Base-by-base conservation (phyloP, 2,329 filamentous ascomycete species). In the Epichloe hybrida region DNA sequence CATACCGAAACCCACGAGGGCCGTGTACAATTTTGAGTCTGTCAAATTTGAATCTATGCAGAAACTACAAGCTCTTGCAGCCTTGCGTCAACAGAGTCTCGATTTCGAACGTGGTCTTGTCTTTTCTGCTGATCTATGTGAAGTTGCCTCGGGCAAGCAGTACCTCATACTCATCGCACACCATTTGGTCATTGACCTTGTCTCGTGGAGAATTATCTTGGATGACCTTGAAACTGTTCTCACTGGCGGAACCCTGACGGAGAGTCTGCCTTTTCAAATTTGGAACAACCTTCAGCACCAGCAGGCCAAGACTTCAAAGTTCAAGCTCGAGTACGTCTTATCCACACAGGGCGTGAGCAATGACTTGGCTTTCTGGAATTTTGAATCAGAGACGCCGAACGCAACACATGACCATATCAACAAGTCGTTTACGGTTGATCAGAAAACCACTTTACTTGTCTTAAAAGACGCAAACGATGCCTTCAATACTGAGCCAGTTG, bases 181-280 rank as follows among this genome's bases (percentile, higher is more conserved):
- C 13, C 68, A 70, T 50, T 56, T 69, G 0, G 62, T 68, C 1
- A 63, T 74, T 15, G 71, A 74, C 48, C 56, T 74, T 3, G 69
- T 74, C 1, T 71, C 70, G 0, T 75, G 72, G 72, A 61, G 69
- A 7, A 62, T 71, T 4, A 59, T 74, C 2, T 56, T 73, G 0
- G 64, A 69, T 37, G 70, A 75, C 44, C 58, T 75, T 0, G 70
- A 74, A 49, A 61, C 62, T 5, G 53, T 69, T 1, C 56, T 73
- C 6, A 58, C 64, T 7, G 49, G 49, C 11, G 23, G 42, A 34
- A 15, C 27, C 17, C 8, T 43, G 12, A 39, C 38, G 41, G 23
- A 49, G 45, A 31, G 51, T 42, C 34, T 34, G 35, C 17, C 39
- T 39, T 35, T 50, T 43, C 12, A 65, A 38, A 62, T 56, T 23